Evolutionary conservation across 495 filamentous ascomycete genomes (phyloP).

Genomic region (Physcia stellaris): DNA sequence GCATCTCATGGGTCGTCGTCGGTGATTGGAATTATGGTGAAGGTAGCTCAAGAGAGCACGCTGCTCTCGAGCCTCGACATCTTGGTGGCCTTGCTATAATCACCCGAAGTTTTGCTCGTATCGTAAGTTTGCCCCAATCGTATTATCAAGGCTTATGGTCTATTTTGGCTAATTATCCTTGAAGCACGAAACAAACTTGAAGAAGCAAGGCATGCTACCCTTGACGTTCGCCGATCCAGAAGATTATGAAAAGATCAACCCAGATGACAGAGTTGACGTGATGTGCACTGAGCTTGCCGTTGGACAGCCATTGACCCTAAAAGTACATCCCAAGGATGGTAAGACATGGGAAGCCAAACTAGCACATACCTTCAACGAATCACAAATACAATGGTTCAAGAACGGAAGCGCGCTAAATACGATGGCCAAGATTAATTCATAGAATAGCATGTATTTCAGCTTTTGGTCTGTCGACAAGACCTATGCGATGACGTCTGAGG

Average conservation of each 20-base stretch:
- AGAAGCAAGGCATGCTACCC: conserved; percentile 99
- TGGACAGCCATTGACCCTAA: conserved; percentile 86
- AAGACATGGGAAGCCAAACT: conserved; percentile 68
- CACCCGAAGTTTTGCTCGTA: conserved; percentile 91
- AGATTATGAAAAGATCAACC: conserved; percentile 95
- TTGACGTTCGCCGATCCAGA: conserved; percentile 87
- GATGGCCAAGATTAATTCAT: conserved; percentile 95
- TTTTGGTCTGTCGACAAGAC: no score
- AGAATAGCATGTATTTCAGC: no score
- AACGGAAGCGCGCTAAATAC: conserved; percentile 94
- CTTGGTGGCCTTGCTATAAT: conserved; percentile 96
- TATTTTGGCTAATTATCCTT: background rate
- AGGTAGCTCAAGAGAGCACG: conserved; percentile 94
- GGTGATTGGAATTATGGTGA: conserved; percentile 99
- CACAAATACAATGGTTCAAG: conserved; percentile 97
- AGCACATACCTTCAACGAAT: conserved; percentile 90
- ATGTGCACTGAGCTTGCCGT: conserved; percentile 82
- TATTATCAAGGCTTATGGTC: background rate
- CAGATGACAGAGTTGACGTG: conserved; percentile 83
- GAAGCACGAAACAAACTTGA: conserved; percentile 95
- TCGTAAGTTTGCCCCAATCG: conserved; percentile 31
- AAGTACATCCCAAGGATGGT: conserved; percentile 71
- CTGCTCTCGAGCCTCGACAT: conserved; percentile 93
- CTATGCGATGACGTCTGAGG: no score
- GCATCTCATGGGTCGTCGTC: conserved; percentile 91